Evolutionary conservation across 2,329 filamentous ascomycete genomes (phyloP), one percentile per base, ranked within the genome.

Genomic region (Eutypella sp.): DNA sequence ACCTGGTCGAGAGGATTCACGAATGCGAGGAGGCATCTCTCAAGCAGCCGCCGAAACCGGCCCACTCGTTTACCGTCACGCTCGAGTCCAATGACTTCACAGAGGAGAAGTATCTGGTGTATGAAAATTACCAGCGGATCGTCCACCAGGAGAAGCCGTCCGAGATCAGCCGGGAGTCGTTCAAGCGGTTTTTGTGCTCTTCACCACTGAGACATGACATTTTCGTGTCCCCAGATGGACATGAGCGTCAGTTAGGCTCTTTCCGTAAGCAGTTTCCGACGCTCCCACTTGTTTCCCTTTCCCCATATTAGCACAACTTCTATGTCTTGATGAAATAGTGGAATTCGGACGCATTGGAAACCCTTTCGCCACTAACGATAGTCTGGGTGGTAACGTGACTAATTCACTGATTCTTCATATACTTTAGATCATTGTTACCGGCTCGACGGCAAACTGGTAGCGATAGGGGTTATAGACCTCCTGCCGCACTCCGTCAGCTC

Each of bases 401-500:
- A 9, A 39, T 13, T 23, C 15, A 13, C 36, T 39, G 11, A 39
- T 11, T 39, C n/a, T 9, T 7, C 7, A n/a, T 39, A n/a, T 24
- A n/a, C n/a, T 7, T 9, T n/a, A 39, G 36, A 93, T 57, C 87
- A 92, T 61, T 90, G 86, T 67, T 92, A 91, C 61, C 77, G 87
- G 24, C 71, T 93, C 3, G 85, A 93, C 58, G 87, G 86, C 19
- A 74, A 80, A 41, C 72, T 93, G 13, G 80, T 92, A 20, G 88
- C 88, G 2, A 76, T 93, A 52, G 84, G 84, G 0, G 84, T 93
- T 1, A 69, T 93, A 5, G 88, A 93, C 60, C 72, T 93, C 8
- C 71, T 93, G 1, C 88, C 88, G 0, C 72, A 88, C 47, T 84
- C 81, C 53, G 85, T 93, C 41, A 91, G 87, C 56, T 85, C 85